Evolutionary conservation across 1,284 basidiomycete species (phyloP).

Genomic region (Marasmius tenuissimus): DNA sequence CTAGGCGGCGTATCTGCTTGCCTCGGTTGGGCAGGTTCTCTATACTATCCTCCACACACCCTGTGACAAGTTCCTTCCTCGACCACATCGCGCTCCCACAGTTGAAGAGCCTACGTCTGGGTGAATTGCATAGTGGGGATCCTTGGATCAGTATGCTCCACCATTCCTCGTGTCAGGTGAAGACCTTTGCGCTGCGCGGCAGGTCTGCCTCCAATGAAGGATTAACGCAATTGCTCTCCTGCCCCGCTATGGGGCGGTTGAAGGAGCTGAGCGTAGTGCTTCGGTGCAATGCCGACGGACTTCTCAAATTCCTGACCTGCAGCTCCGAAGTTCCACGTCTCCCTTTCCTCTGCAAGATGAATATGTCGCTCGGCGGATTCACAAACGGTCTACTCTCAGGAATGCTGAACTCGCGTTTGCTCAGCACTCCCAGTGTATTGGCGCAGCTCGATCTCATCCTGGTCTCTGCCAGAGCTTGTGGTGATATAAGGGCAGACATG

Average conservation of each 20-base stretch:
- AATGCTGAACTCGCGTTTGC: too few relatives aligned
- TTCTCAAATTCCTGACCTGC: too few relatives aligned
- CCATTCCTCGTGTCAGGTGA: not conserved
- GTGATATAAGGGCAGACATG: too few relatives aligned
- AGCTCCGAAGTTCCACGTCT: too few relatives aligned
- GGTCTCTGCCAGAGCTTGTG: too few relatives aligned
- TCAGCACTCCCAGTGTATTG: too few relatives aligned
- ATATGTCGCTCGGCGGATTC: too few relatives aligned
- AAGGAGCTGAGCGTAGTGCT: not conserved
- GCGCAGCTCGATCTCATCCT: too few relatives aligned
- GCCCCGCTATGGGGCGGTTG: not conserved
- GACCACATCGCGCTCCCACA: not conserved
- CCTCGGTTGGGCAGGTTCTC: not conserved
- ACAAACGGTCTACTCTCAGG: too few relatives aligned
- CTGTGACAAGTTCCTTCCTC: not conserved
- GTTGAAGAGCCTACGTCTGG: not conserved
- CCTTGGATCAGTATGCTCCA: not conserved
- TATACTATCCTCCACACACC: not conserved
- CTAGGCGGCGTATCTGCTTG: too few relatives aligned
- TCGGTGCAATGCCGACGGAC: not conserved
- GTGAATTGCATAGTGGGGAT: not conserved
- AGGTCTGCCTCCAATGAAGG: not conserved
- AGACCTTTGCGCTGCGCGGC: not conserved
- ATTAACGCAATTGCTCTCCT: not conserved
- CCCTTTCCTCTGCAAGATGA: too few relatives aligned